Evolutionary conservation across 169 alveolate genomes (phyloP).

Genomic region (Plasmodium cynomolgi): DNA sequence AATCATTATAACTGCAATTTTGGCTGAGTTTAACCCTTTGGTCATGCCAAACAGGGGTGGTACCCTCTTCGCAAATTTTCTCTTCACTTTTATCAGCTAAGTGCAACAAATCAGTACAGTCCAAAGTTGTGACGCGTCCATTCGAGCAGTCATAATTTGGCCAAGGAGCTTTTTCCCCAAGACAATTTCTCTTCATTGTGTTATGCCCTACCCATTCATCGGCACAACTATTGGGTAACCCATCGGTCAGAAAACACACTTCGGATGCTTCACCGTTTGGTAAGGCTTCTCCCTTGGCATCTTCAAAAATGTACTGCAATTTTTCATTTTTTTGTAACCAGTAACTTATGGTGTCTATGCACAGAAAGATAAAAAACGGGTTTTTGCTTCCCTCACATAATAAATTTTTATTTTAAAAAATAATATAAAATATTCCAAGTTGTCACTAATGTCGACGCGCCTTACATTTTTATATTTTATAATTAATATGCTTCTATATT

Average conservation of each 20-base stretch:
- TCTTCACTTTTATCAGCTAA: not conserved
- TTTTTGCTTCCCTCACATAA: constrained; percentile 32
- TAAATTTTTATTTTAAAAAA: constrained; percentile 68
- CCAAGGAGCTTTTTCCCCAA: not conserved
- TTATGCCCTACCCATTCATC: not conserved
- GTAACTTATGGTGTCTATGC: constrained; percentile 66
- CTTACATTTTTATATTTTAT: constrained; percentile 72
- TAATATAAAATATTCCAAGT: constrained; percentile 46
- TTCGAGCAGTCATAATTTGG: not conserved
- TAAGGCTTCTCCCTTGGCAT: not conserved
- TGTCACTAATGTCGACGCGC: constrained; percentile 22
- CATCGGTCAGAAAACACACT: not conserved
- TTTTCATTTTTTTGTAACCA: constrained; percentile 73
- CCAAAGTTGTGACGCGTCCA: not conserved
- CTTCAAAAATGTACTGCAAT: constrained; percentile 43
- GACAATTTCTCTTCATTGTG: not conserved
- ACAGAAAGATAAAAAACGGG: constrained; percentile 63
- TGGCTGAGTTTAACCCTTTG: not conserved
- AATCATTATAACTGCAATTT: not conserved
- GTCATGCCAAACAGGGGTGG: not conserved
- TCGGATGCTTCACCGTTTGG: not conserved
- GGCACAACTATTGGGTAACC: not conserved
- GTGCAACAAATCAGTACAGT: not conserved
- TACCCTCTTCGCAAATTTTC: not conserved
- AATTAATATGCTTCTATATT: constrained; percentile 73